phyloP scores from a whole-genome alignment of 352 stramenopile genomes.

The Pythium monospermum region DNA sequence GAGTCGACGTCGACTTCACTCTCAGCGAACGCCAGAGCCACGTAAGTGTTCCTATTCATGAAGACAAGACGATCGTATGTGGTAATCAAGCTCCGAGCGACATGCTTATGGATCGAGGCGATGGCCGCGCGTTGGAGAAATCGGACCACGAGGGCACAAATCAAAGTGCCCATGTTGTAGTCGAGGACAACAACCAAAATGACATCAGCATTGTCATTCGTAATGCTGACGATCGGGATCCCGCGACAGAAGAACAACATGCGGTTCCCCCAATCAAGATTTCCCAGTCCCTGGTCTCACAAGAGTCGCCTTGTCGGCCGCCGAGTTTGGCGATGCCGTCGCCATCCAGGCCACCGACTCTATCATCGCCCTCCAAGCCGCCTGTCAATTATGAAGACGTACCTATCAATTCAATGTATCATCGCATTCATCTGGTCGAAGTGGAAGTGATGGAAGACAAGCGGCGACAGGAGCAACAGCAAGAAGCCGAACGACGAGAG shows the following conservation, averaged over 20 bases:
- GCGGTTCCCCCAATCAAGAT: slow-evolving; percentile 6
- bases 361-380: slow-evolving; percentile 14
- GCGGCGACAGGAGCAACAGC: slow-evolving; percentile 35
- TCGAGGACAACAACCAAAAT: slow-evolving; percentile 6
- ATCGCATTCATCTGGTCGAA: slow-evolving; percentile 56
- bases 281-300: not conserved
- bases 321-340: not conserved
- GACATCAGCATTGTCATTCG: slow-evolving; percentile 4
- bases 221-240: not conserved
- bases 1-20: slow-evolving; percentile 11
- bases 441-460: slow-evolving; percentile 42
- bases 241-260: not conserved
- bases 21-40: slow-evolving; percentile 12
- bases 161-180: not conserved
- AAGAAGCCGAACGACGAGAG: slow-evolving; percentile 42
- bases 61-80: not conserved
- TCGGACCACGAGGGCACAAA: slow-evolving; percentile 26
- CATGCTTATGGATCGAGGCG: slow-evolving; percentile 37
- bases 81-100: slow-evolving; percentile 10
- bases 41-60: not conserved
- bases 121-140: slow-evolving; percentile 22
- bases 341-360: not conserved
- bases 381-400: slow-evolving; percentile 43
- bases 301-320: not conserved
- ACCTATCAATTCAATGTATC: slow-evolving; percentile 72